Evolutionary conservation across 169 alveolate genomes (phyloP), one percentile per base, ranked within the genome.

Genomic region (Babesia caballi): DNA sequence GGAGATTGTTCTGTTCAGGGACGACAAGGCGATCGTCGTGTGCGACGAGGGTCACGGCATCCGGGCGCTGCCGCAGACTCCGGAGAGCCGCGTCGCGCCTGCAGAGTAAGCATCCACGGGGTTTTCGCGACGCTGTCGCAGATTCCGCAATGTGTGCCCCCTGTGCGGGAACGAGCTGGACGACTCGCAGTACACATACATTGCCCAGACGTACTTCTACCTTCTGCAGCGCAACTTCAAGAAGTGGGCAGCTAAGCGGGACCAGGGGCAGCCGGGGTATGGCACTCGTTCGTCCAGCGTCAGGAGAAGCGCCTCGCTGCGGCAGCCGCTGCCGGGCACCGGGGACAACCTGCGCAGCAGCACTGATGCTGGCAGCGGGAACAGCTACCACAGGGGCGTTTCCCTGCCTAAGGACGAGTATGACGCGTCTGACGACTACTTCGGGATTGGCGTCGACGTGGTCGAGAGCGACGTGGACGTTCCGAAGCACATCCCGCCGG

Each of bases 401-500:
- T 42, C 71, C 3, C 21, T 35, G 11, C 14, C 53, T 6, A 23
- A 9, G 4, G 57, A 44, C 4, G 17, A 8, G 11, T 14, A 32
- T 21, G n/a, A 35, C 17, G 17, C 8, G 9, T 15, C 12, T 12
- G 19, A 41, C 25, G 50, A 6, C 27, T 4, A 2, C 75, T 44
- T 47, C 19, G 75, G 41, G 3, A 21, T 28, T 14, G 49, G 53
- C 30, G 0, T 32, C 1, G 6, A 0, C 0, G 28, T 12, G 6
- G 28, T 8, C 6, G 57, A 2, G 23, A 42, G 28, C 35, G 42
- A 67, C 2, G 2, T 67, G 2, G 78, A 77, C 12, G 58, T 42
- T 19, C 84, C 83, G 2, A 60, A 59, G 30, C 58, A 78, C 49
- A 86, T 86, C n/a, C 92, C 92, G 30, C 71, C 80, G 30, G 92